Base-by-base conservation (phyloP, 768 basidiomycete genomes). In the Naganishia kalamii region DNA sequence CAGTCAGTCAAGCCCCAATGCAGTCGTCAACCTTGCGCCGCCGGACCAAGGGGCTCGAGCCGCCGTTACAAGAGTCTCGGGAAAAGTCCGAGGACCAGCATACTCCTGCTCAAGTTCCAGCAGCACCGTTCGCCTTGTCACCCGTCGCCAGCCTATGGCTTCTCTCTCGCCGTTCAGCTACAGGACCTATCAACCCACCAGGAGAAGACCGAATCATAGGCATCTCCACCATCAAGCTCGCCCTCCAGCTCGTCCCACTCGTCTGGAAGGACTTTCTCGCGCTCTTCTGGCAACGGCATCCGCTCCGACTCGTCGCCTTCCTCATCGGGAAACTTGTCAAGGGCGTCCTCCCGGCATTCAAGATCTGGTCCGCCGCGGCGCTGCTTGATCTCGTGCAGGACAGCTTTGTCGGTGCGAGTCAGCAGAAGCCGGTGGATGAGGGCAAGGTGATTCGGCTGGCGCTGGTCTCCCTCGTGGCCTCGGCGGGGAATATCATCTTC, bases 381-480 rank as follows among this genome's bases (percentile, higher is more conserved):
- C 60, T 74, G 59, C 61, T 72, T 21, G 71, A 74, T 52, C 40
- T 70, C 17, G 70, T 72, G 10, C 73, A 74, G 47, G 37, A 46
- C 35, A 69, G 63, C 27, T 70, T 74, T 21, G 54, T 57, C 37
- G 30, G 19, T 25, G 40, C 52, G 27, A 50, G 27, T 41, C 33
- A 47, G 13, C 25, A 57, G 7, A 27, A 63, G 2, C 40, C 23
- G 29, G 49, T 70, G 3, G 54, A 66, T 49, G 13, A 35, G 5
- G 19, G 5, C 7, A 60, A 70, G 30, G 70, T 74, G 0, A 3
- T 69, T 2, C 13, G 25, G 23, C 41, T 67, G 1, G 72, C 72
- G 2, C 17, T 51, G 13, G 17, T 65, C 1, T 59, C 61, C 1
- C 30, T 67, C 1, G 3, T 67, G 2, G 48, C 65, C 19, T 67